Conservation (phyloP, 176 grass and related monocot species). For the Aegilops tauschii region DNA sequence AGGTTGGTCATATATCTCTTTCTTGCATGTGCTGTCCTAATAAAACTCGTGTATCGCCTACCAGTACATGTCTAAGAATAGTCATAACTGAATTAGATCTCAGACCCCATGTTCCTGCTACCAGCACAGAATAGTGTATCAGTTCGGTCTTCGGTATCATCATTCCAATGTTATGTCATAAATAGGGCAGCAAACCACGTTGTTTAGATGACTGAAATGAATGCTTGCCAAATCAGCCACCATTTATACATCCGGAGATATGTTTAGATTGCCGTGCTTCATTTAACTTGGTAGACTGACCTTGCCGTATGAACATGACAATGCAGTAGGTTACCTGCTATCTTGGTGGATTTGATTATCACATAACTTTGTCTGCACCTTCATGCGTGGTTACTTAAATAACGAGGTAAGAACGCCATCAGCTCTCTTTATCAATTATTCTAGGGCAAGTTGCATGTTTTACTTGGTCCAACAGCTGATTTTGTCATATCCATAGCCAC, state of each 20-base stretch:
- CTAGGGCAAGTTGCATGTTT: slow-evolving; percentile 16
- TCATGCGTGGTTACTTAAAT: slow-evolving; percentile 6
- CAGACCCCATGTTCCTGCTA: neutral
- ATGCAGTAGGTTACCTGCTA: slow-evolving; percentile 34
- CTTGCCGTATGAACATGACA: slow-evolving; percentile 3
- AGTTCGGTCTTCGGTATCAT: slow-evolving; percentile 23
- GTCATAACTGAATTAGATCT: slow-evolving; percentile 3
- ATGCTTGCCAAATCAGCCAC: slow-evolving; percentile 15
- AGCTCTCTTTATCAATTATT: slow-evolving; percentile 2
- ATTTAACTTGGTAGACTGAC: slow-evolving; percentile 11
- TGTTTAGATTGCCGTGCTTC: neutral
- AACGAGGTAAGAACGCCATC: neutral
- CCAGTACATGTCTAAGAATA: slow-evolving; percentile 15
- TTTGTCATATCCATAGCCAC: neutral
- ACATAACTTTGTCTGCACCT: neutral
- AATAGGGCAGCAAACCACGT: neutral
- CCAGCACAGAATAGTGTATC: neutral
- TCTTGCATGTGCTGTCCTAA: slow-evolving; percentile 23
- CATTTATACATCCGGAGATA: neutral
- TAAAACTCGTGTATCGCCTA: slow-evolving; percentile 7
- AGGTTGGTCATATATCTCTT: slow-evolving; percentile 35
- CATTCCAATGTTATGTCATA: slow-evolving; percentile 1
- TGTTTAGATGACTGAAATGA: slow-evolving; percentile 9
- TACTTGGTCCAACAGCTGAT: slow-evolving; percentile 19
- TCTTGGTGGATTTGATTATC: neutral